These are phyloP conservation scores for Trichomonas gallinae DNA, from an alignment of 208 protist species.

Conservation along the genomic window DNA sequence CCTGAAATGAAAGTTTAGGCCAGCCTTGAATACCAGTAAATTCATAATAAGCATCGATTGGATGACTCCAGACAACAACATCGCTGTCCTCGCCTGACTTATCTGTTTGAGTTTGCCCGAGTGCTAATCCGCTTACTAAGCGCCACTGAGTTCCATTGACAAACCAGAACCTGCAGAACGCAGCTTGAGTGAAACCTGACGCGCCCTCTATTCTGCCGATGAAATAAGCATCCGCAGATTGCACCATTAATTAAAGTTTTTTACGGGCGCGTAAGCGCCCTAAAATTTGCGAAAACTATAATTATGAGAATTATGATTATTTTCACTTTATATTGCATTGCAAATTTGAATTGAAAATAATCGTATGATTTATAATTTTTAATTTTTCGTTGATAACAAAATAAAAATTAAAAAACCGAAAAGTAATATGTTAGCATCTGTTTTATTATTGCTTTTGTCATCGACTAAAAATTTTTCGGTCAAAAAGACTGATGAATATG, in stretches of 20 bases:
- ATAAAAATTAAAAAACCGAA: too few relatives aligned
- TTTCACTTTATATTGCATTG: too few relatives aligned
- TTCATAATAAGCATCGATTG: not conserved
- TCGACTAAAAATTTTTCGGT: too few relatives aligned
- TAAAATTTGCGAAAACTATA: too few relatives aligned
- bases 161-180: not conserved
- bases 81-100: not conserved
- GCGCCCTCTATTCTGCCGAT: not conserved
- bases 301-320: too few relatives aligned
- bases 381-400: too few relatives aligned
- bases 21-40: slow-evolving; percentile 18
- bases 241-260: not conserved
- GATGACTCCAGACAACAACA: not conserved
- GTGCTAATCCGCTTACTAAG: not conserved
- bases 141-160: not conserved
- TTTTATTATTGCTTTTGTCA: too few relatives aligned
- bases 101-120: not conserved
- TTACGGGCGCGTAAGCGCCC: too few relatives aligned
- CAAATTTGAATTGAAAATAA: too few relatives aligned
- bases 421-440: too few relatives aligned
- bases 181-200: not conserved
- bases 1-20: not conserved
- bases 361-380: too few relatives aligned
- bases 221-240: not conserved
- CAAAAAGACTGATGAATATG: too few relatives aligned